Percentiles rank a stretch among this genome's conserved stretches.
phyloP scores from a whole-genome alignment of 2,329 filamentous ascomycete species.

The Coniochaeta sp. region DNA sequence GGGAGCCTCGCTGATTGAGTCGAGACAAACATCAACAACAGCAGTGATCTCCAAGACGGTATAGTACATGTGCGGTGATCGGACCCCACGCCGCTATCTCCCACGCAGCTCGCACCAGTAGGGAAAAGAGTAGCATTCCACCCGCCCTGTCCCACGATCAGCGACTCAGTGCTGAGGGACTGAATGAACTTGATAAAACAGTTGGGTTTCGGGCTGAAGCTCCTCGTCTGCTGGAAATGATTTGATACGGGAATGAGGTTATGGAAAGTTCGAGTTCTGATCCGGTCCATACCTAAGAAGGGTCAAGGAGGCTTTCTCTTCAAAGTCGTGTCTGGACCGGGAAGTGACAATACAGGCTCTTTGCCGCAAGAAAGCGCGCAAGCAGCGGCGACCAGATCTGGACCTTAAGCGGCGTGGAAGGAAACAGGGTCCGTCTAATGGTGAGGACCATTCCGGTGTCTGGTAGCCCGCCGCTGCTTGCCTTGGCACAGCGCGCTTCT shows the following conservation, averaged over 20 bases:
- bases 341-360: background rate
- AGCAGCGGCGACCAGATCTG: background rate
- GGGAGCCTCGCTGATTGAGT: background rate
- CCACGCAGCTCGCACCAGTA: background rate
- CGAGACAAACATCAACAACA: background rate
- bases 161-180: background rate
- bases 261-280: background rate
- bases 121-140: background rate
- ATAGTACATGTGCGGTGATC: background rate
- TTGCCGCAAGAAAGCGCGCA: conserved; percentile 7
- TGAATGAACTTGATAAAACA: background rate
- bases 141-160: background rate
- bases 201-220: background rate
- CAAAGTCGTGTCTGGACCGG: background rate
- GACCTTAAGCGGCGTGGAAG: background rate
- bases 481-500: background rate
- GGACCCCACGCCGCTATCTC: background rate
- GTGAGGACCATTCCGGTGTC: background rate
- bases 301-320: background rate
- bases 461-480: background rate
- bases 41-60: background rate
- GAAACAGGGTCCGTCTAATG: background rate
- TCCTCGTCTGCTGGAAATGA: background rate
- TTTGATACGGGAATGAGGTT: background rate
- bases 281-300: background rate